Percentiles rank a stretch among this genome's conserved stretches.
Conservation (phyloP, 2,329 filamentous ascomycete species). For the Penicillium sp. region DNA sequence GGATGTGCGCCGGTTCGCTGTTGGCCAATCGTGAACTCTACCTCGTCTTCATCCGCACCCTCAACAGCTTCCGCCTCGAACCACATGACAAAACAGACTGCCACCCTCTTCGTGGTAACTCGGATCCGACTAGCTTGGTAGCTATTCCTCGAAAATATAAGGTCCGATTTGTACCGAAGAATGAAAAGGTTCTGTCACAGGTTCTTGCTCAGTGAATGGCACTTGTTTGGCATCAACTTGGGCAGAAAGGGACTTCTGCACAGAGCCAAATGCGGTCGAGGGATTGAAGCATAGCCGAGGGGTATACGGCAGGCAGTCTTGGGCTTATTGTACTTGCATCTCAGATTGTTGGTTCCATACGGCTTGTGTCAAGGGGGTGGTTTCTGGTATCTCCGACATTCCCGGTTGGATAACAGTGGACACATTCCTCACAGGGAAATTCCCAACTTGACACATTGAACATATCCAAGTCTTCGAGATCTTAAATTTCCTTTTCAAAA, state of each 20-base stretch:
- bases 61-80: slow-evolving; percentile 61
- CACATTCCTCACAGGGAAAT: neutral
- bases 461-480: too few species aligned
- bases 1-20: slow-evolving; percentile 65
- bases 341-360: neutral
- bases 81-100: slow-evolving; percentile 55
- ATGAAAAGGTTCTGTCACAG: slow-evolving; percentile 45
- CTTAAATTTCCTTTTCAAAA: too few species aligned
- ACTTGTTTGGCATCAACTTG: neutral
- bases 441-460: neutral
- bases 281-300: neutral
- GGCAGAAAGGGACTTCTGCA: neutral
- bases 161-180: slow-evolving; percentile 58
- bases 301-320: neutral
- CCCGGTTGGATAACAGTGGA: neutral
- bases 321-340: neutral
- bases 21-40: slow-evolving; percentile 66
- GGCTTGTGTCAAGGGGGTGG: neutral
- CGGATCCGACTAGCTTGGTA: slow-evolving; percentile 62
- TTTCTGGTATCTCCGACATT: neutral
- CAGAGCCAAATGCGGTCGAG: neutral
- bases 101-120: slow-evolving; percentile 59
- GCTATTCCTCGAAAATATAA: slow-evolving; percentile 59
- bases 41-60: slow-evolving; percentile 60
- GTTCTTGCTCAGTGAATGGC: slow-evolving; percentile 33